A percentile compares a stretch with the other conserved stretches of the same genome.
Conservation (phyloP, 495 filamentous ascomycete species). For the Coniosporium apollinis region DNA sequence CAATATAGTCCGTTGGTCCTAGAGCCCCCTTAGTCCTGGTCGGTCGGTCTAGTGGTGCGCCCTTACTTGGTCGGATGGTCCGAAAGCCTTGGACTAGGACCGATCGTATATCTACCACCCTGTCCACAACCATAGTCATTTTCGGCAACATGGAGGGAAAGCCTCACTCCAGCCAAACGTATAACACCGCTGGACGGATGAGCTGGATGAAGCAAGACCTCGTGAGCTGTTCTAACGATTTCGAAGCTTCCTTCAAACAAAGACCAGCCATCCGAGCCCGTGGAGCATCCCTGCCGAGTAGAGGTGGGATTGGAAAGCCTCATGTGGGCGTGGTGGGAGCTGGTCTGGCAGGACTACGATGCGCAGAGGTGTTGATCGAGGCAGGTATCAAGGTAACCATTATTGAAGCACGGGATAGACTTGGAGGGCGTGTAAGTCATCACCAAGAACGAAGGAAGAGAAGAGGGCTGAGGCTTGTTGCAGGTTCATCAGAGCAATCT, state of each 20-base stretch:
- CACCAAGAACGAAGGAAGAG: background rate
- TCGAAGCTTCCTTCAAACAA: background rate
- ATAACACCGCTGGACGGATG: background rate
- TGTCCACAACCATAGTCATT: too few relatives aligned
- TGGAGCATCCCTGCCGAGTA: too few relatives aligned
- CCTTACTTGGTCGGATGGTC: too few relatives aligned
- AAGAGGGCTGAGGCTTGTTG: too few relatives aligned
- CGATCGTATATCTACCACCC: too few relatives aligned
- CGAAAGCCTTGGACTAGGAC: too few relatives aligned
- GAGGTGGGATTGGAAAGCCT: constrained; percentile 7
- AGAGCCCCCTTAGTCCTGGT: too few relatives aligned
- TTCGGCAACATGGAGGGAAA: background rate
- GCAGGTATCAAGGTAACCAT: constrained; percentile 1
- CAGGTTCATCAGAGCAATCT: background rate
- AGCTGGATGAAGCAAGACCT: background rate
- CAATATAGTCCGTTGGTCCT: too few relatives aligned
- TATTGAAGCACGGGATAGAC: constrained; percentile 2
- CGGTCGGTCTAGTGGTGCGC: too few relatives aligned
- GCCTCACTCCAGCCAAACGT: background rate
- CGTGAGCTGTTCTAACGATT: background rate
- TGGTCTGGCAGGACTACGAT: constrained; percentile 1
- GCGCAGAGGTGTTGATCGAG: background rate
- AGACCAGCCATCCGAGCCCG: background rate
- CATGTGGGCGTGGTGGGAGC: constrained; percentile 12
- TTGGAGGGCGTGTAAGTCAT: constrained; percentile 1